Conservation (phyloP, 495 filamentous ascomycete species). For the Filosporella fistucella region DNA sequence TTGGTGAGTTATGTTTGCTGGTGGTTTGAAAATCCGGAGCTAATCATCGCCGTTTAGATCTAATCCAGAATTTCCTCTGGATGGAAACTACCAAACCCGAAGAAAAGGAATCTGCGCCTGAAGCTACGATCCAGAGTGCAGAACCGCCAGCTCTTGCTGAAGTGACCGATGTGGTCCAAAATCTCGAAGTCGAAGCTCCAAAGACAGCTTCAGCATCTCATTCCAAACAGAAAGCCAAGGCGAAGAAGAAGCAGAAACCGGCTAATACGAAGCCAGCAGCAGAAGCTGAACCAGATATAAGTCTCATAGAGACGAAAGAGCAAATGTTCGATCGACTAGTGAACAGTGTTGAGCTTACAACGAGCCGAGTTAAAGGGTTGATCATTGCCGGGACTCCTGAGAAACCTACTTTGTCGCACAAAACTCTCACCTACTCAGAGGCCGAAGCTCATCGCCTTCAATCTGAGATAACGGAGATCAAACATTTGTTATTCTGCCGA, state of each 20-base stretch:
- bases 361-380: slow-evolving; percentile 26
- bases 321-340: slow-evolving; percentile 35
- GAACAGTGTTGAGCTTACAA: slow-evolving; percentile 35
- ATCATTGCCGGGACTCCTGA: slow-evolving; percentile 36
- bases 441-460: too few species aligned
- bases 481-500: too few species aligned
- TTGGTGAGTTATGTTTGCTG: too few species aligned
- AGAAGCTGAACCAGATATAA: slow-evolving; percentile 26
- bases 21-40: too few species aligned
- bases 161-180: slow-evolving; percentile 2
- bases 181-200: slow-evolving; percentile 5
- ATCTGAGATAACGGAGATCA: too few species aligned
- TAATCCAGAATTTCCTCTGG: slow-evolving; percentile 40
- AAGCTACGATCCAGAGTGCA: too few species aligned
- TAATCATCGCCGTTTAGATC: too few species aligned
- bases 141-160: too few species aligned
- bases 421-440: too few species aligned
- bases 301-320: slow-evolving; percentile 35
- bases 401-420: too few species aligned
- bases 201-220: slow-evolving; percentile 29
- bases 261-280: slow-evolving; percentile 1
- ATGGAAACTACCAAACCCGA: too few species aligned
- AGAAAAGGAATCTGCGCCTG: too few species aligned
- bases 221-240: slow-evolving; percentile 35
- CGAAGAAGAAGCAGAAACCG: slow-evolving; percentile 28